Evolutionary conservation across 441 rosid species (phyloP), one percentile per base, ranked within the genome.

Genomic region (Populus hybrid): DNA sequence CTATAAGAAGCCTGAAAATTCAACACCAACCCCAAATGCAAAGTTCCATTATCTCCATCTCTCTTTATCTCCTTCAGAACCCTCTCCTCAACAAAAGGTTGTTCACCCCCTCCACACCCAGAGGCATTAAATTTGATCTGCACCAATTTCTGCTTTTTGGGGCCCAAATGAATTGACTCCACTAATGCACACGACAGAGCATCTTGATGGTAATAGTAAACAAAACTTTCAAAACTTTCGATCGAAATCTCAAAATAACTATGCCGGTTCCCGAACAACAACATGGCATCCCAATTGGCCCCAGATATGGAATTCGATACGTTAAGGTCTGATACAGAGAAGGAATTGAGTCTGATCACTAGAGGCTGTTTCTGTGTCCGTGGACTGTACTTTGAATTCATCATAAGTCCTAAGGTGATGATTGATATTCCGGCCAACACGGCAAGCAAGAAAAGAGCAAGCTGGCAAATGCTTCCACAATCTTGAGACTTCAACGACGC

Each of bases 331-430:
- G 76, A 73, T 2, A 73, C 53, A 2, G 50, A 59, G 76, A 73
- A 73, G 11, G 68, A 63, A 23, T 33, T 73, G 42, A 73, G 45
- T 35, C 50, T 59, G 67, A 73, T 73, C 9, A 73, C 67, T n/a
- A 73, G 20, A 31, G 76, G 74, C 21, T 71, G 76, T 73, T 73
- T 50, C 63, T 73, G 42, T n/a, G 50, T 12, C 21, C 36, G 42
- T 31, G 76, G 76, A n/a, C 76, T 64, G 68, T 73, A 59, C 23
- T 73, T 73, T 20, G 76, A 29, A 29, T 63, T 73, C 68, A 63
- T 63, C 68, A 35, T 61, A 20, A 73, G 68, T 11, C 64, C 76
- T 29, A 61, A 20, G 11, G 35, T 26, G 9, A 73, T 38, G 42
- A 64, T 73, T 20, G 35, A 28, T 31, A 20, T 26, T 31, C 76